Evolutionary conservation across 2,329 filamentous ascomycete genomes (phyloP).

Genomic region (Tolypocladium nubicola): DNA sequence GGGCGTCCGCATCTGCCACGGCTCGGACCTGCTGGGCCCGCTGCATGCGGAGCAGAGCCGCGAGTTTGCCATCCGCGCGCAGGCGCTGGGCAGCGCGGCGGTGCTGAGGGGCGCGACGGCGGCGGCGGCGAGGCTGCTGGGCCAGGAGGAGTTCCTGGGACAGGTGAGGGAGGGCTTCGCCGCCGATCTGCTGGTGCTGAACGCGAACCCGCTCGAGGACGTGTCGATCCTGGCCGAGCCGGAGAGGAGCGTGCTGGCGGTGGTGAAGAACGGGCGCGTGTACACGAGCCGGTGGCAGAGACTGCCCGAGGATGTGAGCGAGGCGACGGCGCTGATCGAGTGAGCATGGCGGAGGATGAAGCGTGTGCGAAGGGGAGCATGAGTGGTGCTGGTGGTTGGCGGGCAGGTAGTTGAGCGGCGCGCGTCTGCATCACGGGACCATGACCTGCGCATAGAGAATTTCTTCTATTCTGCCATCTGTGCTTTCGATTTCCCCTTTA

Average conservation of each 20-base stretch:
- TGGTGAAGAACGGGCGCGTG: slow-evolving; percentile 43
- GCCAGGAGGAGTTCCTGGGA: slow-evolving; percentile 34
- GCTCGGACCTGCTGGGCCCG: slow-evolving; percentile 27
- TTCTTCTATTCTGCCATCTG: background rate
- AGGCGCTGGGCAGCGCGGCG: slow-evolving; percentile 10
- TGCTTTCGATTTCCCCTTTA: background rate
- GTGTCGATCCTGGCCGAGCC: slow-evolving; percentile 37
- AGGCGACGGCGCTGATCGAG: background rate
- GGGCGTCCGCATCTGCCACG: slow-evolving; percentile 45
- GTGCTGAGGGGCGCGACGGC: slow-evolving; percentile 24
- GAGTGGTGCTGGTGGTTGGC: background rate
- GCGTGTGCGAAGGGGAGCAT: no score
- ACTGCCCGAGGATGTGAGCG: slow-evolving; percentile 6
- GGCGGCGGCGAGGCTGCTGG: slow-evolving; percentile 38
- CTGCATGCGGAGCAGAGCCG: slow-evolving; percentile 18
- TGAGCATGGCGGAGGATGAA: background rate
- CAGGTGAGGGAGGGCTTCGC: slow-evolving; percentile 37
- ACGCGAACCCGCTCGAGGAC: slow-evolving; percentile 43
- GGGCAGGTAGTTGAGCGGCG: background rate
- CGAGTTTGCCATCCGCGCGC: slow-evolving; percentile 19
- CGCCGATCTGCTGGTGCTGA: slow-evolving; percentile 43
- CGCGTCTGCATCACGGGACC: background rate
- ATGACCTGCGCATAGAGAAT: background rate
- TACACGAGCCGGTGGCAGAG: slow-evolving; percentile 16
- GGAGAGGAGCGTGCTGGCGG: slow-evolving; percentile 35